phyloP scores from a whole-genome alignment of 2,329 filamentous ascomycete genomes.

The Scorias spongiosa region DNA sequence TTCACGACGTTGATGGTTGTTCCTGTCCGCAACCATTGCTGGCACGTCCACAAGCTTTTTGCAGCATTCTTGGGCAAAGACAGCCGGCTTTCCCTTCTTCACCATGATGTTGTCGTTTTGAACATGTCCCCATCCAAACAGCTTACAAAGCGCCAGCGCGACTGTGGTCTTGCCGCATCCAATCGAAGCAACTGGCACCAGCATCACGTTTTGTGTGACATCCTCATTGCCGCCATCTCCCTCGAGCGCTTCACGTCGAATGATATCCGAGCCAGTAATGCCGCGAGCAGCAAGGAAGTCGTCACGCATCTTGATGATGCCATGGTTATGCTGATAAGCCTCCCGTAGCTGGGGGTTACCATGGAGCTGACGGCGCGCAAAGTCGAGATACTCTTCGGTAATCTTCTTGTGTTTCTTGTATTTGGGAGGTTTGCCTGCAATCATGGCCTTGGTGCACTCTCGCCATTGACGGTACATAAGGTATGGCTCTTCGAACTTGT shows the following conservation, averaged over 20 bases:
- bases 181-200: conserved; percentile 86
- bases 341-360: conserved; percentile 52
- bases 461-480: conserved; percentile 98
- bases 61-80: conserved; percentile 59
- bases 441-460: conserved; percentile 85
- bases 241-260: conserved; percentile 51
- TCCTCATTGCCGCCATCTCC: conserved; percentile 37
- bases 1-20: conserved; percentile 83
- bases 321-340: conserved; percentile 74
- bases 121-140: conserved; percentile 84
- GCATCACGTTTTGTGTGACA: conserved; percentile 53
- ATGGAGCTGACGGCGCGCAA: conserved; percentile 58
- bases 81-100: conserved; percentile 55
- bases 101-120: conserved; percentile 94
- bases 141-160: conserved; percentile 60
- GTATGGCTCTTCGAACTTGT: conserved; percentile 98
- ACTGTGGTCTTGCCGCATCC: conserved; percentile 96
- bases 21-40: conserved; percentile 80
- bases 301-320: conserved; percentile 80
- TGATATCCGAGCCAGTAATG: conserved; percentile 76
- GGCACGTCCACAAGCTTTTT: conserved; percentile 47
- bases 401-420: conserved; percentile 79
- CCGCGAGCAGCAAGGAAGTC: conserved; percentile 76
- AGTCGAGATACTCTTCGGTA: conserved; percentile 79
- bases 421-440: conserved; percentile 56